Conservation (phyloP, 2,329 filamentous ascomycete genomes). For the Harringtonia lauricola region DNA sequence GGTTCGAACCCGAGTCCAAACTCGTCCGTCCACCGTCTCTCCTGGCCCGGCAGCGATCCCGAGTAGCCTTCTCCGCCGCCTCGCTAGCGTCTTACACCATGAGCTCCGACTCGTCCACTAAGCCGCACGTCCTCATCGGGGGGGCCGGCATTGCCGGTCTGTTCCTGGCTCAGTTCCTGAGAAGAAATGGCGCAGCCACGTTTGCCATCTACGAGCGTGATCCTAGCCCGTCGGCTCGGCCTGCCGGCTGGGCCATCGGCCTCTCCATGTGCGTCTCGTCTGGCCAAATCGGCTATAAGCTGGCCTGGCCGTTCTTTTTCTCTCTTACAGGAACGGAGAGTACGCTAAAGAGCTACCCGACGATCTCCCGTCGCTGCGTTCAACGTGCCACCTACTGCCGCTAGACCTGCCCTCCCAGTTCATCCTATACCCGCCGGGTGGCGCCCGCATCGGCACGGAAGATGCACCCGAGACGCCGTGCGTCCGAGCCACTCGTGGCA, state of each 20-base stretch:
- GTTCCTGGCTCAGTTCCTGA: slow-evolving; percentile 27
- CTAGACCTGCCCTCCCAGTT: slow-evolving; percentile 16
- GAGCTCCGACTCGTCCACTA: too few relatives aligned
- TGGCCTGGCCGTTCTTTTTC: not conserved
- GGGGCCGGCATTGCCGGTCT: slow-evolving; percentile 31
- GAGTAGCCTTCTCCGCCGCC: too few relatives aligned
- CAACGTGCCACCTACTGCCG: slow-evolving; percentile 15
- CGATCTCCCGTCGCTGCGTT: slow-evolving; percentile 12
- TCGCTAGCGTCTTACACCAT: too few relatives aligned
- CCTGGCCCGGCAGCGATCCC: too few relatives aligned
- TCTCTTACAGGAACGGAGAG: slow-evolving; percentile 7
- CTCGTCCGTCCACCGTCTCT: too few relatives aligned
- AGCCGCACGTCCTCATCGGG: slow-evolving; percentile 24
- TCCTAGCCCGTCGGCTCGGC: slow-evolving; percentile 12
- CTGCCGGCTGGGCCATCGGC: slow-evolving; percentile 20
- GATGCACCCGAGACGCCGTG: slow-evolving; percentile 18
- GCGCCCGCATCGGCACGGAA: slow-evolving; percentile 10
- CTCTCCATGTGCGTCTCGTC: slow-evolving; percentile 18
- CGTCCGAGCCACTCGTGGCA: slow-evolving; percentile 20
- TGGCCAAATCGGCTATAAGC: not conserved
- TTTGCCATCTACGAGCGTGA: slow-evolving; percentile 29
- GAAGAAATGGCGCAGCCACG: slow-evolving; percentile 17
- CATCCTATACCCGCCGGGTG: slow-evolving; percentile 9
- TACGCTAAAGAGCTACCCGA: slow-evolving; percentile 12
- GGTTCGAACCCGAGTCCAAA: too few relatives aligned